A percentile compares a stretch with the other conserved stretches of the same genome.
These are phyloP conservation scores for Tylopilus felleus DNA, from an alignment of 768 basidiomycete genomes.

Conservation along the genomic window DNA sequence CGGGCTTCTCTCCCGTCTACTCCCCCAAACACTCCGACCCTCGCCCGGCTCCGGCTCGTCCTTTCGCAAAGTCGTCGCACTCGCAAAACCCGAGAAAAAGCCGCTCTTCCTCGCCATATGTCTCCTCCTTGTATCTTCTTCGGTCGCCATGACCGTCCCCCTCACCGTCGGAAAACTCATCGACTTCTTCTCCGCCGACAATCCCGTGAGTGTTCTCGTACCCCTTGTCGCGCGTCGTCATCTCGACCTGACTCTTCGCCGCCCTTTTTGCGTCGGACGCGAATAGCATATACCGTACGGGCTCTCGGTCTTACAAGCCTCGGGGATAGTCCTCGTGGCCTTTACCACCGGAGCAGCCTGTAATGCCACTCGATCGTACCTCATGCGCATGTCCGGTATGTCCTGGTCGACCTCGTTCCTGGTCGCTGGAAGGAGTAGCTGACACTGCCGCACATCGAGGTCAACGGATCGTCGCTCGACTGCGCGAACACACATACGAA, in stretches of 20 bases:
- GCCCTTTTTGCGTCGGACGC: not conserved
- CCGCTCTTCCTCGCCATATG: slow-evolving; percentile 74
- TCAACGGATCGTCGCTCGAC: slow-evolving; percentile 86
- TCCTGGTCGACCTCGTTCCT: not conserved
- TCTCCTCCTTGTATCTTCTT: slow-evolving; percentile 79
- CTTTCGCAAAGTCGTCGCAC: slow-evolving; percentile 66
- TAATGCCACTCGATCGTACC: slow-evolving; percentile 76
- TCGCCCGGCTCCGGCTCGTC: slow-evolving; percentile 53
- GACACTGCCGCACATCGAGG: slow-evolving; percentile 33
- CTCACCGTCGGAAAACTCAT: slow-evolving; percentile 92
- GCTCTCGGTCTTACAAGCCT: slow-evolving; percentile 77
- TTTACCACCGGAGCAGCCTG: slow-evolving; percentile 88
- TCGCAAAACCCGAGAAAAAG: slow-evolving; percentile 81
- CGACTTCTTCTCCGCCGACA: slow-evolving; percentile 79
- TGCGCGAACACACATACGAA: slow-evolving; percentile 77
- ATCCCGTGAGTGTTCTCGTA: slow-evolving; percentile 46
- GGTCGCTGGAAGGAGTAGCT: not conserved
- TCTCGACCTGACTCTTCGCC: not conserved
- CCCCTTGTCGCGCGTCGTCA: too few relatives aligned
- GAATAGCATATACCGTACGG: slow-evolving; percentile 73
- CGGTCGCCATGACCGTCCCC: slow-evolving; percentile 90
- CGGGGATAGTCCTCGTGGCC: slow-evolving; percentile 62
- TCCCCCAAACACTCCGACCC: slow-evolving; percentile 33
- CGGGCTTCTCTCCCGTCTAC: slow-evolving; percentile 25
- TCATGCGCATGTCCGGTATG: slow-evolving; percentile 83